A percentile compares a stretch with the other conserved stretches of the same genome.
phyloP scores from a whole-genome alignment of 768 basidiomycete species.

The Suillus alpinus region DNA sequence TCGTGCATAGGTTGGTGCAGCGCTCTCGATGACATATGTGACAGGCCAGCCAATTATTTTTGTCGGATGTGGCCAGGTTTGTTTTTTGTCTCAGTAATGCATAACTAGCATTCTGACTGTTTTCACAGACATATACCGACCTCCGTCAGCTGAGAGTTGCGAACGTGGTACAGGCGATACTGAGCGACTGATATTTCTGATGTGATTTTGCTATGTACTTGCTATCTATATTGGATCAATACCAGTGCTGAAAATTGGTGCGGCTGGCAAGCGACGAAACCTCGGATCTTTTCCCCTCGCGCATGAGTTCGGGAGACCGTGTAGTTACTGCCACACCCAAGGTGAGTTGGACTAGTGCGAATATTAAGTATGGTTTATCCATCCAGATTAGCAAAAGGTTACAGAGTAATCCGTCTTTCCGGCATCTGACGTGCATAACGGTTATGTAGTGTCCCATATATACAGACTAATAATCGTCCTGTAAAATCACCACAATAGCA shows the following conservation, averaged over 20 bases:
- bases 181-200: constrained; percentile 54
- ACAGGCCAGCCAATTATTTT: constrained; percentile 98
- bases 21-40: constrained; percentile 98
- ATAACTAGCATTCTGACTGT: background rate
- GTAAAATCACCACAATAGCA: too few species aligned
- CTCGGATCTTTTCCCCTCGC: background rate
- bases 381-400: too few species aligned
- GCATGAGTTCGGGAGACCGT: background rate
- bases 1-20: constrained; percentile 82
- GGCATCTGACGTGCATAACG: too few species aligned
- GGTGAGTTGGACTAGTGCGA: too few species aligned
- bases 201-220: background rate
- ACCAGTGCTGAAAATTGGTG: background rate
- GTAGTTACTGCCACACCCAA: too few species aligned
- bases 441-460: too few species aligned
- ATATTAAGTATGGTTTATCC: too few species aligned
- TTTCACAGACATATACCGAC: constrained; percentile 88
- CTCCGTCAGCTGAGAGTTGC: constrained; percentile 84
- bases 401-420: too few species aligned
- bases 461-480: too few species aligned
- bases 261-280: background rate
- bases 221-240: background rate
- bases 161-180: constrained; percentile 91
- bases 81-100: constrained; percentile 16
- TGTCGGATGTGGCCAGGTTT: constrained; percentile 94